Percentiles rank a stretch among this genome's conserved stretches.
Conservation (phyloP, 257 asterid genomes). For the Plantago major region DNA sequence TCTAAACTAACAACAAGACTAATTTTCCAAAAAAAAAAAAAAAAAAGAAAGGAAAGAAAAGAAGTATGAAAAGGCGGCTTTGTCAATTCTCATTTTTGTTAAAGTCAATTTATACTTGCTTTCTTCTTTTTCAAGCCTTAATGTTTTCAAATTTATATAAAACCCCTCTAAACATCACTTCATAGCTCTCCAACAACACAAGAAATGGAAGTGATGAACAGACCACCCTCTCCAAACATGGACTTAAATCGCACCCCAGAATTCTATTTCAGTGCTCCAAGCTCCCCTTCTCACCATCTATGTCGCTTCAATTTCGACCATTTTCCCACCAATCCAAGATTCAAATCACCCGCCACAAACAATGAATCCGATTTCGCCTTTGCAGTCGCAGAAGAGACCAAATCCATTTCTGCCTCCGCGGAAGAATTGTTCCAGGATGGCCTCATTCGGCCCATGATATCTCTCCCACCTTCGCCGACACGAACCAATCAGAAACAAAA, state of each 20-base stretch:
- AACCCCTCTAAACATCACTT: not conserved
- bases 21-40: no score
- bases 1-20: no score
- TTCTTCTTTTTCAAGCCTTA: not conserved
- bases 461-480: constrained; percentile 25
- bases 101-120: not conserved
- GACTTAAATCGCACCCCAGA: constrained; percentile 1
- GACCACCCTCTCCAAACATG: constrained; percentile 32
- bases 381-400: constrained; percentile 36
- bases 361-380: constrained; percentile 46
- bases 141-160: not conserved
- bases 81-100: not conserved
- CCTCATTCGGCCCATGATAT: constrained; percentile 47
- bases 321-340: not conserved
- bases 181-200: not conserved
- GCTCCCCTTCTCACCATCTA: constrained; percentile 61
- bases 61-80: constrained; percentile 16
- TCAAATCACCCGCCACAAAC: not conserved
- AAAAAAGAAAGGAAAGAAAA: no score
- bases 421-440: constrained; percentile 82
- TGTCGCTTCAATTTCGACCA: constrained; percentile 31
- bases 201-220: constrained; percentile 48
- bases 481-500: not conserved
- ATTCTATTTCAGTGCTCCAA: constrained; percentile 65
- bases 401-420: constrained; percentile 43